Conservation (phyloP, 495 filamentous ascomycete genomes). For the Neurospora intermedia region DNA sequence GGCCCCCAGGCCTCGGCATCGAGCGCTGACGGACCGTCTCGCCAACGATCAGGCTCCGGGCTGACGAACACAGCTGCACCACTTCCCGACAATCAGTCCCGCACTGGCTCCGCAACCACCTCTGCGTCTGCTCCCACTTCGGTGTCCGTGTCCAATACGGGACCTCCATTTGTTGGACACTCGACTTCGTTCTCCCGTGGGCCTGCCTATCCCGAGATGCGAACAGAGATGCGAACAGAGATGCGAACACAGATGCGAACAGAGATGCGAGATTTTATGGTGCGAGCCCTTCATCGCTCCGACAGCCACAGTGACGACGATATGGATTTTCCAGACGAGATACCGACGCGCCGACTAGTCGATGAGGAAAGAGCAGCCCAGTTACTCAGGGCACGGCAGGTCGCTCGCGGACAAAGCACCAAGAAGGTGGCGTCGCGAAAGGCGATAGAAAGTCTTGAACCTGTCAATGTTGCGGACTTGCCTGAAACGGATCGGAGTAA, state of each 20-base stretch:
- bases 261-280: neutral
- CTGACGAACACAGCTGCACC: neutral
- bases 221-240: neutral
- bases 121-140: neutral
- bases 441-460: slow-evolving; percentile 34
- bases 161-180: neutral
- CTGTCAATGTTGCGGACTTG: slow-evolving; percentile 29
- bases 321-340: slow-evolving; percentile 6
- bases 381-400: slow-evolving; percentile 14
- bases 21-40: neutral
- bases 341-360: neutral
- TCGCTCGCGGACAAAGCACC: slow-evolving; percentile 27
- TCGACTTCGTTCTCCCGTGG: neutral
- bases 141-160: neutral
- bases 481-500: slow-evolving; percentile 37
- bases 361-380: slow-evolving; percentile 6
- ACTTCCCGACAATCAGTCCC: neutral
- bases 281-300: neutral
- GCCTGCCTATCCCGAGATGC: neutral
- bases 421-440: slow-evolving; percentile 37
- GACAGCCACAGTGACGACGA: slow-evolving; percentile 22
- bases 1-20: neutral
- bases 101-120: neutral
- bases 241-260: neutral
- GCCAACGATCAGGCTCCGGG: neutral